A percentile compares a stretch with the other conserved stretches of the same genome.
phyloP scores from a whole-genome alignment of 2,329 filamentous ascomycete genomes.

The Aspergillus pseudoterreus region DNA sequence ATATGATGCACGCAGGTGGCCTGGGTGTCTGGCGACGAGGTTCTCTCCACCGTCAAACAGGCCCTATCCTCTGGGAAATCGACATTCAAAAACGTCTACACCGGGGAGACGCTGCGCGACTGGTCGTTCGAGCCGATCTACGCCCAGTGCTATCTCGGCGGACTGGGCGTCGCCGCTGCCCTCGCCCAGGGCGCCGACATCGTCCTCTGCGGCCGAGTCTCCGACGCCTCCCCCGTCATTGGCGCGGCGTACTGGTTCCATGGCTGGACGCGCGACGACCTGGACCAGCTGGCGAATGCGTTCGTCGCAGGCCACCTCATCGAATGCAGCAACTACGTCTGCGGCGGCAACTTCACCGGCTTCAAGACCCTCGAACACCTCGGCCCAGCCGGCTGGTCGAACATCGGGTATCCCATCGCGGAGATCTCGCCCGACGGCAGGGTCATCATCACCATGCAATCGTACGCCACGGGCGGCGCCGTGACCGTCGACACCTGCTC shows the following conservation, averaged over 20 bases:
- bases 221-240: constrained; percentile 44
- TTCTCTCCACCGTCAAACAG: constrained; percentile 31
- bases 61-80: constrained; percentile 30
- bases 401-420: constrained; percentile 47
- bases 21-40: constrained; percentile 48
- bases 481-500: constrained; percentile 50
- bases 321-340: constrained; percentile 42
- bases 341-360: constrained; percentile 43
- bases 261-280: constrained; percentile 36
- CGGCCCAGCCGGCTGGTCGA: constrained; percentile 35
- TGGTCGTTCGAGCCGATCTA: constrained; percentile 34
- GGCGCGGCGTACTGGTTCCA: constrained; percentile 43
- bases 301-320: constrained; percentile 38
- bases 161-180: constrained; percentile 37
- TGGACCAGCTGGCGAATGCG: constrained; percentile 38
- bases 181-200: constrained; percentile 42
- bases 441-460: constrained; percentile 45
- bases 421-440: constrained; percentile 41
- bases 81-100: constrained; percentile 40
- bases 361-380: constrained; percentile 34
- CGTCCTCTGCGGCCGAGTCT: constrained; percentile 43
- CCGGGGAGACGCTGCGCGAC: constrained; percentile 29
- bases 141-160: constrained; percentile 36
- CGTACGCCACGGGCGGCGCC: constrained; percentile 35
- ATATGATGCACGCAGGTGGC: constrained; percentile 31